phyloP scores from a whole-genome alignment of 2,329 filamentous ascomycete genomes.

The Aspergillus intermedius region DNA sequence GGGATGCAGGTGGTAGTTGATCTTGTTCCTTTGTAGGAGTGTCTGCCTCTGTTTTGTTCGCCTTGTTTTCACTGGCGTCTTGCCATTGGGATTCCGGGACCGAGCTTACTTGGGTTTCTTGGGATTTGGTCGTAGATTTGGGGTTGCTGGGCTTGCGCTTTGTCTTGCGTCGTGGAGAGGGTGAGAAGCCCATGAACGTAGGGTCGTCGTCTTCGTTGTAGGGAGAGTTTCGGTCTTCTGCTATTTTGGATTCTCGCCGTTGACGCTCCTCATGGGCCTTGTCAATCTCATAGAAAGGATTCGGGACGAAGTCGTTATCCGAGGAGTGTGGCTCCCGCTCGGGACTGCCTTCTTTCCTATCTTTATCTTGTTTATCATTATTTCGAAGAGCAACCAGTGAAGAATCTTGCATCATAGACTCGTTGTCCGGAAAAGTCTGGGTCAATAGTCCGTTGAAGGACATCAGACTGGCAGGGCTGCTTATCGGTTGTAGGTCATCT shows the following conservation, averaged over 20 bases:
- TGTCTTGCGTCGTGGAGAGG: background rate
- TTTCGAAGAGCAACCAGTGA: background rate
- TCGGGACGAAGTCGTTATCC: conserved; percentile 15
- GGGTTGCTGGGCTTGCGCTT: background rate
- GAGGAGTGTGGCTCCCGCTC: conserved; percentile 1
- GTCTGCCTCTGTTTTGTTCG: background rate
- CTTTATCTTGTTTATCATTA: background rate
- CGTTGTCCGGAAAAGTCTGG: background rate
- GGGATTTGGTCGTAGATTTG: background rate
- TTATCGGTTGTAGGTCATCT: background rate
- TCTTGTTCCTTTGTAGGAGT: background rate
- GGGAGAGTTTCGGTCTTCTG: background rate
- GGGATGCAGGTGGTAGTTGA: conserved; percentile 2
- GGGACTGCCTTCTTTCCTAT: background rate
- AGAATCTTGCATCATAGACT: background rate
- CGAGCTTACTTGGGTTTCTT: conserved; percentile 4
- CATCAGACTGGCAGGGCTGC: background rate
- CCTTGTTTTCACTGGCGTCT: background rate
- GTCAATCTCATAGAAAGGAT: conserved; percentile 28
- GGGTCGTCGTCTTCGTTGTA: conserved; percentile 1
- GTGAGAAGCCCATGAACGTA: background rate
- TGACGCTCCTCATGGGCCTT: conserved; percentile 12
- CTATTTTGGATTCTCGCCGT: conserved; percentile 3
- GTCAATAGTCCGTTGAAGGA: background rate
- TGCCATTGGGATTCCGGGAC: conserved; percentile 6